Base-by-base conservation (phyloP, 495 filamentous ascomycete species). In the Elaphomyces granulatus region DNA sequence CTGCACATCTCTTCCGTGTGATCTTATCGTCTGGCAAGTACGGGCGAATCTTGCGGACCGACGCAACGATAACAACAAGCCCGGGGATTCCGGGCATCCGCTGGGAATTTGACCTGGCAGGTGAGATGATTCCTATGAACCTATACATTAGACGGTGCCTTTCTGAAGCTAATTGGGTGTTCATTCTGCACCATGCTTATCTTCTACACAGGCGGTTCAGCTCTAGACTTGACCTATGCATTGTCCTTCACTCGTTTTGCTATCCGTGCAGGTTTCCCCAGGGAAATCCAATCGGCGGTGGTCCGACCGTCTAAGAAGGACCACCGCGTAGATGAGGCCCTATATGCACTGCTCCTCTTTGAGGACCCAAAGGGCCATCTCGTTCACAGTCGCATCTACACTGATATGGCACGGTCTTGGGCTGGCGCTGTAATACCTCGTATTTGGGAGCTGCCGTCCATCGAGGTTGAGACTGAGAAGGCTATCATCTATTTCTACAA, bases 71-170 rank as follows among this genome's bases (percentile, higher is more conserved):
- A 49, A 49, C 50, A 2, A 41, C 48, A 9, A 43, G 40, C 15
- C 53, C 43, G 3, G 42, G 37, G 6, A 40, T 44, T 21, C 42
- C 53, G 0, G 33, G 52, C 4, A 81, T 77, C 44, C 56, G 72
- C 2, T 78, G 64, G 55, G 43, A 62, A 15, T 78, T 70, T 42
- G 52, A 64, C 2, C 56, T 78, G 0, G 57, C 59, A 9, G 75
- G 75, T 15, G 49, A 49, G 15, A 7, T 3, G 23, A n/a, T n/a
- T n/a, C n/a, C n/a, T n/a, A n/a, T n/a, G n/a, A n/a, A n/a, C n/a
- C n/a, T n/a, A n/a, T n/a, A n/a, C n/a, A n/a, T n/a, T 6, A 32
- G 21, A 7, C 33, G 3, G 36, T 19, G 7, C 20, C 17, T 38
- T 38, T 3, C 15, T 10, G 23, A 3, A 3, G 2, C 18, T 8